Conservation (phyloP, 495 filamentous ascomycete genomes). For the Filosporella fistucella region DNA sequence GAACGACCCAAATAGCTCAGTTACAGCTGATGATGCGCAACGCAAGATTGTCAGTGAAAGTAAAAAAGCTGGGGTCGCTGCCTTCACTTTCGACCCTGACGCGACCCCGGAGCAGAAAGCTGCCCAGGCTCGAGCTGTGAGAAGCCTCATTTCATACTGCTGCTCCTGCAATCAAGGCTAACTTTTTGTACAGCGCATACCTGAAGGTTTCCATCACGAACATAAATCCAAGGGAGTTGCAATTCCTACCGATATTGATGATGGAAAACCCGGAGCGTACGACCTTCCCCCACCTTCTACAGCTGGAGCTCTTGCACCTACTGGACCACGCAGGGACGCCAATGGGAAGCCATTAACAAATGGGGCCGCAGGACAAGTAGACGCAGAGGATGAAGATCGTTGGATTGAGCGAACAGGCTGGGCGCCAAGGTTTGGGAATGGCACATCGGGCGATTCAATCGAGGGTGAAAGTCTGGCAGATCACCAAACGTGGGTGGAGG, state of each 20-base stretch:
- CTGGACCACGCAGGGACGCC: slow-evolving; percentile 32
- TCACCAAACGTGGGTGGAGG: slow-evolving; percentile 83
- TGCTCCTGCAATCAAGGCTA: slow-evolving; percentile 4
- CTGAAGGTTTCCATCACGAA: slow-evolving; percentile 58
- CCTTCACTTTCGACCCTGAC: slow-evolving; percentile 83
- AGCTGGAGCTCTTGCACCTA: slow-evolving; percentile 55
- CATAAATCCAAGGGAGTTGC: slow-evolving; percentile 63
- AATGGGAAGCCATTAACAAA: slow-evolving; percentile 41
- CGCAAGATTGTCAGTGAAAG: slow-evolving; percentile 68
- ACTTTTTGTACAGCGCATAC: slow-evolving; percentile 41
- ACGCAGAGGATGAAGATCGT: slow-evolving; percentile 54
- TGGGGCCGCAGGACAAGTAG: slow-evolving; percentile 32
- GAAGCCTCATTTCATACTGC: slow-evolving; percentile 25
- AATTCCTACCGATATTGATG: slow-evolving; percentile 71
- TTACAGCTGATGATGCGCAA: slow-evolving; percentile 68
- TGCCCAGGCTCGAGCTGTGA: slow-evolving; percentile 71
- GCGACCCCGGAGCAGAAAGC: slow-evolving; percentile 81
- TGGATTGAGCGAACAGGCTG: slow-evolving; percentile 75
- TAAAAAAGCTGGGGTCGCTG: slow-evolving; percentile 67
- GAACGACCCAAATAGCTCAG: slow-evolving; percentile 59
- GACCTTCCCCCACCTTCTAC: slow-evolving; percentile 74
- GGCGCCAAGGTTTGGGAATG: slow-evolving; percentile 73
- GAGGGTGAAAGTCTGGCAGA: slow-evolving; percentile 69
- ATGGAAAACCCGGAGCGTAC: slow-evolving; percentile 62
- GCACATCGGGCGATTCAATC: slow-evolving; percentile 38